Base-by-base conservation (phyloP, 192 early-diverging fungal genomes). In the Lunasporangiospora selenospora region DNA sequence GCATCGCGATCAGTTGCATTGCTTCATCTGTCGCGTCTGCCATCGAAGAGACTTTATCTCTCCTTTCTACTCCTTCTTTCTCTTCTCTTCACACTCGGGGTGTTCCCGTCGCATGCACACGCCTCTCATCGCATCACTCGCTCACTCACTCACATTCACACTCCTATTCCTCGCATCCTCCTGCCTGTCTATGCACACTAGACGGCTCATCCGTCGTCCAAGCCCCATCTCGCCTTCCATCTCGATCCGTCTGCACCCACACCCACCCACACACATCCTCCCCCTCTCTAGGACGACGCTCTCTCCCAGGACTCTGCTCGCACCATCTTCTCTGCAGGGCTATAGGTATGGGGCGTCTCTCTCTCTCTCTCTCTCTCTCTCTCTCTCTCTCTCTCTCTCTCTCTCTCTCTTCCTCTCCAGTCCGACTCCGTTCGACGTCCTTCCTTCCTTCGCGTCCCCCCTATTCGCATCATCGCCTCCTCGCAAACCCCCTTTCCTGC, bases 1-100 rank as follows among this genome's bases (percentile, higher is more conserved):
- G n/a, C n/a, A n/a, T n/a, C n/a, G n/a, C n/a, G n/a, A n/a, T n/a
- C n/a, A n/a, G n/a, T n/a, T n/a, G n/a, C n/a, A n/a, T n/a, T n/a
- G n/a, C n/a, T n/a, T n/a, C n/a, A n/a, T n/a, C n/a, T n/a, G n/a
- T n/a, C n/a, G n/a, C n/a, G n/a, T n/a, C n/a, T n/a, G n/a, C n/a
- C n/a, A n/a, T n/a, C n/a, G n/a, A n/a, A n/a, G n/a, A n/a, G n/a
- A n/a, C n/a, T n/a, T 57, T 70, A 70, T 33, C 5, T 12, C 16
- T 40, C 1, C 43, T 19, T 55, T 39, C 1, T 13, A 32, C 27
- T 48, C 36, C 15, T 12, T 3, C 50, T 51, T 32, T 44, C 29
- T 53, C 26, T 58, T 39, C 44, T 51, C 10, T 51, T 57, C 34
- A 21, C 21, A 47, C 18, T 47, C 45, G n/a, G n/a, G n/a, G n/a